A percentile compares a stretch with the other conserved stretches of the same genome.
phyloP scores from a whole-genome alignment of 768 basidiomycete species.

The Pleurotus eryngii region DNA sequence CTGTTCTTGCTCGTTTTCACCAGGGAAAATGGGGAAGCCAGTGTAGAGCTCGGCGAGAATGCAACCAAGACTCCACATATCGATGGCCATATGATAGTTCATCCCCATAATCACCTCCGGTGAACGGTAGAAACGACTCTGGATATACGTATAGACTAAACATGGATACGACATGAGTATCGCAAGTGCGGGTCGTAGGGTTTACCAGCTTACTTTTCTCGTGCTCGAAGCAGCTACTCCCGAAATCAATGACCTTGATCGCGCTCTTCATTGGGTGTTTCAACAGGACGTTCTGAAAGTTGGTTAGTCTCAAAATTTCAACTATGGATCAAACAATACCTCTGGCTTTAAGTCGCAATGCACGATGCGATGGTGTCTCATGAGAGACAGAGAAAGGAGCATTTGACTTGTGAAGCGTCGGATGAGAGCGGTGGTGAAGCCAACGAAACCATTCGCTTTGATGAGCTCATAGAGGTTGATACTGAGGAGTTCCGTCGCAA shows the following conservation, averaged over 20 bases:
- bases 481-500: slow-evolving; percentile 95
- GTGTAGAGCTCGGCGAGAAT: slow-evolving; percentile 97
- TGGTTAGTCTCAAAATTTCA: slow-evolving; percentile 3
- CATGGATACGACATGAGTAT: slow-evolving; percentile 7
- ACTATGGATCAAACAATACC: slow-evolving; percentile 30
- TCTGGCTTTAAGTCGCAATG: slow-evolving; percentile 99
- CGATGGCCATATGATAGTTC: slow-evolving; percentile 99
- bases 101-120: slow-evolving; percentile 98
- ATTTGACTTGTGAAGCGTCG: slow-evolving; percentile 96
- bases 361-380: slow-evolving; percentile 96
- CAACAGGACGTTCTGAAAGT: slow-evolving; percentile 80
- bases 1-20: slow-evolving; percentile 98
- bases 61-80: slow-evolving; percentile 99
- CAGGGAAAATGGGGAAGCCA: slow-evolving; percentile 97
- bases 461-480: slow-evolving; percentile 99
- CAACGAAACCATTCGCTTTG: slow-evolving; percentile 97
- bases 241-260: slow-evolving; percentile 98
- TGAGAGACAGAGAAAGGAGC: slow-evolving; percentile 84
- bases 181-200: background rate
- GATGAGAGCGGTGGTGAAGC: slow-evolving; percentile 94
- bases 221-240: slow-evolving; percentile 96
- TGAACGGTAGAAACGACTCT: slow-evolving; percentile 99
- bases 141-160: slow-evolving; percentile 97
- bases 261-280: slow-evolving; percentile 94
- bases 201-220: slow-evolving; percentile 78